These are phyloP conservation scores for Sporothrix brasiliensis DNA, from an alignment of 2,329 filamentous ascomycete genomes.

Conservation along the genomic window DNA sequence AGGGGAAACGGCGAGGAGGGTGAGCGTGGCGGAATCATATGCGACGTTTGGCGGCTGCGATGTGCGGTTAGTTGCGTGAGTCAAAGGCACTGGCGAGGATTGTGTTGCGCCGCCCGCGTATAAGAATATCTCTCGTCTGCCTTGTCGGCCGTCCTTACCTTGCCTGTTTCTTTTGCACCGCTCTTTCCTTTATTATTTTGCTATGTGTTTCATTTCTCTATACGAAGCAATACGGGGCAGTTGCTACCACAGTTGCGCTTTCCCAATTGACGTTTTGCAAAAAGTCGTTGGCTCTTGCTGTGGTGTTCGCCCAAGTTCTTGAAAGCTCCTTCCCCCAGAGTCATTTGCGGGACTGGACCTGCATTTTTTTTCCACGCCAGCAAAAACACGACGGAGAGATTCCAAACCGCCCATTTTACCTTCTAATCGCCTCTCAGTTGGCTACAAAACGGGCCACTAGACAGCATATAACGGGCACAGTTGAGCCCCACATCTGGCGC, in stretches of 20 bases:
- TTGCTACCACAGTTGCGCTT: not conserved
- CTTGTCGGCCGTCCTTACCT: not conserved
- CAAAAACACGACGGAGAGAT: not conserved
- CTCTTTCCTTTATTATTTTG: not conserved
- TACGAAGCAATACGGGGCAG: not conserved
- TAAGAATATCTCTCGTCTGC: slow-evolving; percentile 7
- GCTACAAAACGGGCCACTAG: slow-evolving; percentile 1
- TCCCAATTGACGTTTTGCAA: not conserved
- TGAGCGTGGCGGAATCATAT: slow-evolving; percentile 9
- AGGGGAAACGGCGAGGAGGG: not conserved
- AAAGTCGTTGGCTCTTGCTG: slow-evolving; percentile 15
- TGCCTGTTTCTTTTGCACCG: not conserved
- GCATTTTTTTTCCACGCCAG: slow-evolving; percentile 3
- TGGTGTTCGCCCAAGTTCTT: slow-evolving; percentile 11
- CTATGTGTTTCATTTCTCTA: not conserved
- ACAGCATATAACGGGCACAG: not conserved
- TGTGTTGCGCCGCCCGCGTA: slow-evolving; percentile 14
- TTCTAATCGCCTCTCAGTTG: not conserved
- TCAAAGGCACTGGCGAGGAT: slow-evolving; percentile 2
- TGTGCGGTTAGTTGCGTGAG: slow-evolving; percentile 9
- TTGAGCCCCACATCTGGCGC: slow-evolving; percentile 15
- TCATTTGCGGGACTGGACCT: slow-evolving; percentile 8
- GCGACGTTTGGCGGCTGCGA: slow-evolving; percentile 14
- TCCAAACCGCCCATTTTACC: not conserved
- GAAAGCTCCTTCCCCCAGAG: slow-evolving; percentile 9